Conservation (phyloP, 352 stramenopile species). For the Phytophthora idaei region DNA sequence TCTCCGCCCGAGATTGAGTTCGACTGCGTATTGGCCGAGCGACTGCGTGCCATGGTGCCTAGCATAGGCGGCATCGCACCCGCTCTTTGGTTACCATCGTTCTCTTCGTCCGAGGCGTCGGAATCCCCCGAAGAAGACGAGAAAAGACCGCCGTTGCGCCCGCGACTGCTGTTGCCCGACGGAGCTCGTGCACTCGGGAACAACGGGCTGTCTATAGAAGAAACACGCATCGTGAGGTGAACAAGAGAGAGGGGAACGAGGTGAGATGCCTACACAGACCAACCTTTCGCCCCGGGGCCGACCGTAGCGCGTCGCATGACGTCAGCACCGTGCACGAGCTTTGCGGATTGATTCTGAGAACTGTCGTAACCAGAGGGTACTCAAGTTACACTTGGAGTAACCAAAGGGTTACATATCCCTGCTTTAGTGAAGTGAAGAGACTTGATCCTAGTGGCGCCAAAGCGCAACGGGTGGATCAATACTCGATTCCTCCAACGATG, state of each 20-base stretch:
- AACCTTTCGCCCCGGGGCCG: conserved; percentile 30
- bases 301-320: conserved; percentile 39
- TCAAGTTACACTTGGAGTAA: neutral
- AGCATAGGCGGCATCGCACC: conserved; percentile 22
- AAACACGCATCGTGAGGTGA: conserved; percentile 1
- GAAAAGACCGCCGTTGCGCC: conserved; percentile 45
- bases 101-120: conserved; percentile 26
- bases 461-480: conserved; percentile 7
- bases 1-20: conserved; percentile 26
- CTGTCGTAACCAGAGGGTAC: conserved; percentile 3
- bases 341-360: conserved; percentile 29
- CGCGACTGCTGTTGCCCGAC: conserved; percentile 23
- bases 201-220: conserved; percentile 21
- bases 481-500: neutral
- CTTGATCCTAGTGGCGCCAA: conserved; percentile 2
- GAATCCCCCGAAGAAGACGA: conserved; percentile 40
- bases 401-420: neutral
- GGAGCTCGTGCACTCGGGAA: conserved; percentile 23
- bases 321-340: conserved; percentile 26
- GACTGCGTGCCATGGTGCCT: conserved; percentile 21
- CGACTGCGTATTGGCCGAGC: conserved; percentile 34
- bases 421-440: conserved; percentile 3
- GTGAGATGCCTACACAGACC: neutral
- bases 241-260: neutral
- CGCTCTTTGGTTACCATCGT: conserved; percentile 17